These are phyloP conservation scores for Neoscytalidium dimidiatum DNA, from an alignment of 2,329 filamentous ascomycete species.

Conservation along the genomic window DNA sequence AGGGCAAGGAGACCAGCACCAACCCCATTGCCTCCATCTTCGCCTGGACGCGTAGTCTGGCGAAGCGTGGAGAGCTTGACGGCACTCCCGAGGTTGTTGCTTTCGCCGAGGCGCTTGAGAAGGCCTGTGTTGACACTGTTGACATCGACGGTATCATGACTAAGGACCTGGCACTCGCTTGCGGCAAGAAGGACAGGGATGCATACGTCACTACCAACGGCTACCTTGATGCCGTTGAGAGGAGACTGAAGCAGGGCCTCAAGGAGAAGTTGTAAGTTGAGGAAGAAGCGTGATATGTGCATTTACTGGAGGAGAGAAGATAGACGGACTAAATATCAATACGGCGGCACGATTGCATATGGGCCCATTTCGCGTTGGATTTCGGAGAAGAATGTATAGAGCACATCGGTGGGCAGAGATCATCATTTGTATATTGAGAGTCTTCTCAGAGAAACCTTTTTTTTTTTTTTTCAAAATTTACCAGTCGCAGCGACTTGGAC, in stretches of 20 bases:
- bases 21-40: conserved; percentile 99
- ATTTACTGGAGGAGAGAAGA: not conserved
- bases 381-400: not conserved
- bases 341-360: not conserved
- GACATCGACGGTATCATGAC: conserved; percentile 97
- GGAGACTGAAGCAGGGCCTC: conserved; percentile 76
- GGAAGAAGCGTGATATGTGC: not conserved
- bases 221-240: conserved; percentile 92
- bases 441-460: not conserved
- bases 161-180: conserved; percentile 95
- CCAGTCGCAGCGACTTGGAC: too few species aligned
- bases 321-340: not conserved
- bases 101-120: conserved; percentile 89
- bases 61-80: conserved; percentile 92
- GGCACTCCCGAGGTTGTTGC: conserved; percentile 86
- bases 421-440: not conserved
- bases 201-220: conserved; percentile 88
- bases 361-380: not conserved
- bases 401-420: not conserved
- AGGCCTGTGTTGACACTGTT: conserved; percentile 92
- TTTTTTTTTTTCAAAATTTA: too few species aligned
- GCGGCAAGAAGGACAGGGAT: conserved; percentile 79
- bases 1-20: conserved; percentile 94
- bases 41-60: conserved; percentile 93
- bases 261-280: conserved; percentile 70